Percentiles rank a stretch among this genome's conserved stretches.
Conservation (phyloP, 2,329 filamentous ascomycete species). For the Fusarium protoensiforme region DNA sequence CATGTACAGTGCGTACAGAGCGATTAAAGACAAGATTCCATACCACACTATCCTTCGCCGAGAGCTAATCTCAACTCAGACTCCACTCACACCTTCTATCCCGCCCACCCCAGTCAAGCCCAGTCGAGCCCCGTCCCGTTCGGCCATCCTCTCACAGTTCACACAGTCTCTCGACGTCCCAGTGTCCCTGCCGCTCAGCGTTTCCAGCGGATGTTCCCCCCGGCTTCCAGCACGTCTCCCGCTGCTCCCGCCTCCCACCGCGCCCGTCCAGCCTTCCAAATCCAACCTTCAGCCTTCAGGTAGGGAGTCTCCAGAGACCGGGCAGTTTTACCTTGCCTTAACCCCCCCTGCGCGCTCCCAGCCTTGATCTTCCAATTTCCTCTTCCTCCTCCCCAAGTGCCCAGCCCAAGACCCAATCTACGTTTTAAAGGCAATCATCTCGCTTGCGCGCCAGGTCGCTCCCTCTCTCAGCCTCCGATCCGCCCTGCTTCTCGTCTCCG, state of each 20-base stretch:
- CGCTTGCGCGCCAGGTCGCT: constrained; percentile 61
- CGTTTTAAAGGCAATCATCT: constrained; percentile 61
- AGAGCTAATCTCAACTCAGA: constrained; percentile 56
- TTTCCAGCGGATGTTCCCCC: constrained; percentile 35
- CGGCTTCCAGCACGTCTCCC: constrained; percentile 30
- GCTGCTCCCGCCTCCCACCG: constrained; percentile 14
- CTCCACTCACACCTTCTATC: constrained; percentile 54
- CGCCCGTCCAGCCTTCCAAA: constrained; percentile 15
- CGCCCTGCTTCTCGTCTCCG: constrained; percentile 45
- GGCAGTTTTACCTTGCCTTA: background rate
- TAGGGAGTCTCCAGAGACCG: constrained; percentile 3
- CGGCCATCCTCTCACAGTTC: constrained; percentile 13
- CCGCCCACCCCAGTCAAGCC: constrained; percentile 40
- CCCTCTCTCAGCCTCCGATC: constrained; percentile 60
- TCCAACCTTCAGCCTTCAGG: constrained; percentile 13
- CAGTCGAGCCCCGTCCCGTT: constrained; percentile 34
- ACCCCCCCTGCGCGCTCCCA: constrained; percentile 30
- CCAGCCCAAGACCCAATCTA: constrained; percentile 50
- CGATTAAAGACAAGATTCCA: too few relatives aligned
- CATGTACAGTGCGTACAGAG: too few relatives aligned
- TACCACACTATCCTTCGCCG: constrained; percentile 43
- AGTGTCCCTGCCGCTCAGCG: constrained; percentile 33
- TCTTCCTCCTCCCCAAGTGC: constrained; percentile 45
- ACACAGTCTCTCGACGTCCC: constrained; percentile 23
- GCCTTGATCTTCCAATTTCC: constrained; percentile 40